phyloP scores from a whole-genome alignment of 148 eudicot species.

The Tetragonia tetragonoides region DNA sequence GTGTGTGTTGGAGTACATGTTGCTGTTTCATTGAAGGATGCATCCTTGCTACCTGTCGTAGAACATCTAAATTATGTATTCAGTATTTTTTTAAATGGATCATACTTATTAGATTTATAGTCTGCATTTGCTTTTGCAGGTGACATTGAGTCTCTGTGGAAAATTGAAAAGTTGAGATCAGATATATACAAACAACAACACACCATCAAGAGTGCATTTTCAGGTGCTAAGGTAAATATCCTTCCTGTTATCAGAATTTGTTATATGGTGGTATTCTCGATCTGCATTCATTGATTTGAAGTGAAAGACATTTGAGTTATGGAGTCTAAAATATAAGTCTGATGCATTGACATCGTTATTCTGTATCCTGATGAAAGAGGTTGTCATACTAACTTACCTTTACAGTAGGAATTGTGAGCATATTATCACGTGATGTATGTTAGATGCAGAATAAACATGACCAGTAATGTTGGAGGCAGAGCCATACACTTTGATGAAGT shows the following conservation, averaged over 20 bases:
- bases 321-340: background rate
- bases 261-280: background rate
- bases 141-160: conserved; percentile 72
- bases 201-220: conserved; percentile 62
- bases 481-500: background rate
- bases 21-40: background rate
- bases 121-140: conserved; percentile 40
- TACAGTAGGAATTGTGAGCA: background rate
- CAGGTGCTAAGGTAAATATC: conserved; percentile 78
- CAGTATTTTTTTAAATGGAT: background rate
- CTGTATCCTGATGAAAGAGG: background rate
- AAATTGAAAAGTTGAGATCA: conserved; percentile 82
- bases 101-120: background rate
- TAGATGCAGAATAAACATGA: background rate
- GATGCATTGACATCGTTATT: background rate
- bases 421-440: background rate
- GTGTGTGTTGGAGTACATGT: background rate
- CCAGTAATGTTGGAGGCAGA: background rate
- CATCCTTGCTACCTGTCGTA: background rate
- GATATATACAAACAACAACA: conserved; percentile 55
- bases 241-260: background rate
- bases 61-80: too few species aligned
- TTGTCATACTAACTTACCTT: background rate
- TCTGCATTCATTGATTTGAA: background rate
- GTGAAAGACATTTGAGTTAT: background rate